Evolutionary conservation across 345 rosid species (phyloP), one percentile per base, ranked within the genome.

Genomic region (Salix arbutifolia): DNA sequence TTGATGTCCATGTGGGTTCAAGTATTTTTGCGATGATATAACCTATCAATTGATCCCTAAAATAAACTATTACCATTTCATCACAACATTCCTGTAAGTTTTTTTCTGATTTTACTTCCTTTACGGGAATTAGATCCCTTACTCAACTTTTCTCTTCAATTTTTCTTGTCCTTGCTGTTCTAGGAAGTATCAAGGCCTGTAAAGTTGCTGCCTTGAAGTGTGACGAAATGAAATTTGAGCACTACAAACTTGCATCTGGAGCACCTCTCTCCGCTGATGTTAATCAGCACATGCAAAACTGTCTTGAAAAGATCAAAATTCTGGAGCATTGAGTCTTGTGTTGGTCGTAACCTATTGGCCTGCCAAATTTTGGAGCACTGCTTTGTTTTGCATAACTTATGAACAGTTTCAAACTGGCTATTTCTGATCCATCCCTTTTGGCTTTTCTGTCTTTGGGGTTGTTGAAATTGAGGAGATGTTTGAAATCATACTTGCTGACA

Each of bases 191-290:
- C 44, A 87, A 74, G 82, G 92, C 96, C 30, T 91, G 97, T 81
- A 91, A 75, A 85, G 84, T 71, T 16, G 85, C 87, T 25, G 96
- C 92, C 1, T 76, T 90, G 85, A 90, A 91, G 86, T 93, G 92
- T 68, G 99, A 93, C n/a, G 90, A 85, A 38, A 75, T 78, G 50
- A 95, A 93, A 74, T 93, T 91, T 72, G 90, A 90, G 76, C 94
- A 90, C 37, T 78, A 87, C 85, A 90, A 83, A 81, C 89, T 90
- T 37, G 73, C 70, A 5, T 82, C 35, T 31, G 85, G 94, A 17
- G 78, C 82, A 12, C 72, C 44, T 16, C 81, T 87, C 78, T 85
- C 93, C 3, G 85, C 85, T 3, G 92, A 87, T 25, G 89, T 79
- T 70, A 50, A 58, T 70, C 89, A 85, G 76, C 86, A 84, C 74